A percentile compares a stretch with the other conserved stretches of the same genome.
phyloP scores from a whole-genome alignment of 441 rosid species.

The Populus trichocarpa region DNA sequence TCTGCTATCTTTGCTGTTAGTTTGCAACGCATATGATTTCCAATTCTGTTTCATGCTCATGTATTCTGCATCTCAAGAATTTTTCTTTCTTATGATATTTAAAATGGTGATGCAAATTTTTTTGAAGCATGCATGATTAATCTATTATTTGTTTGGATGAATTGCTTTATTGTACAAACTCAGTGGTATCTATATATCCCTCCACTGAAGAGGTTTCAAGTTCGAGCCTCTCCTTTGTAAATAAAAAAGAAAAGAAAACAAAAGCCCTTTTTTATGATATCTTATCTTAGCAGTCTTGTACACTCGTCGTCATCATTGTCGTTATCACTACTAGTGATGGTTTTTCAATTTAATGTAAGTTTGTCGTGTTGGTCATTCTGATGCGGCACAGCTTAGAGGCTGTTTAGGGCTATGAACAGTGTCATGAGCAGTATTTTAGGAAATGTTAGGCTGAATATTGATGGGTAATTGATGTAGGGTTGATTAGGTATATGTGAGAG shows the following conservation, averaged over 20 bases:
- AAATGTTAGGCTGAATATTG: not conserved
- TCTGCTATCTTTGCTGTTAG: not conserved
- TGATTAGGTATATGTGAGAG: not conserved
- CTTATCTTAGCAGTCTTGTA: not conserved
- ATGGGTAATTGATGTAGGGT: not conserved
- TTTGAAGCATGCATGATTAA: not conserved
- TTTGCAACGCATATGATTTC: not conserved
- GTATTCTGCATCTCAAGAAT: not conserved
- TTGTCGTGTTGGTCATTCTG: not conserved
- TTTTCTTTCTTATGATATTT: not conserved
- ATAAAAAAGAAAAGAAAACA: too few species aligned
- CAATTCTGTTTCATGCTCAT: not conserved
- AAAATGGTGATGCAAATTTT: not conserved
- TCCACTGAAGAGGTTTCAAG: not conserved
- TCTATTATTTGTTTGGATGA: not conserved
- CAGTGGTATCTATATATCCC: not conserved
- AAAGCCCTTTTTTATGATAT: not conserved
- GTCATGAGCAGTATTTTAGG: not conserved
- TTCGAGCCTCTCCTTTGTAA: not conserved
- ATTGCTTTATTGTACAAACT: not conserved
- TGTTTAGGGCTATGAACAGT: not conserved
- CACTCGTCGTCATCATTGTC: not conserved
- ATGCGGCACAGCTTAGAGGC: not conserved
- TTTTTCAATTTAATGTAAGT: not conserved
- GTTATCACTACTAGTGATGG: not conserved